Evolutionary conservation across 306 rosid genomes (phyloP).

Genomic region (Rosa multiflora): DNA sequence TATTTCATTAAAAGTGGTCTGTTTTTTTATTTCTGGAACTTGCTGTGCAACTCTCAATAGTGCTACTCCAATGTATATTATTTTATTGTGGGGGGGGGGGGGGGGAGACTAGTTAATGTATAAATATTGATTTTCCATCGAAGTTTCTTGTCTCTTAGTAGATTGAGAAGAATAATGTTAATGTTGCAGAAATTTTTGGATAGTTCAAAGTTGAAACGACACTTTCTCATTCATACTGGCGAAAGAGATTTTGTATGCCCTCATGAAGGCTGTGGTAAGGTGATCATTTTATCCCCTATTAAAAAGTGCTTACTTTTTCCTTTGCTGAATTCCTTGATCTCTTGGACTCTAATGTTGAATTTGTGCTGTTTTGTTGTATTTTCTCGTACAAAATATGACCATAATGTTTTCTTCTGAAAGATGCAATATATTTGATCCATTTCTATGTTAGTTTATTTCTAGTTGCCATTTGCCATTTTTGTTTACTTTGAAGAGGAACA

Average conservation of each 20-base stretch:
- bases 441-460: neutral
- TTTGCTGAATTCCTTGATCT: neutral
- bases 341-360: neutral
- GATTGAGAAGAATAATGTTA: slow-evolving; percentile 18
- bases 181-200: slow-evolving; percentile 93
- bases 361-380: neutral
- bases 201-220: slow-evolving; percentile 96
- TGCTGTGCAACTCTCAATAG: neutral
- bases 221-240: slow-evolving; percentile 92
- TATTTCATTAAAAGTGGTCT: neutral
- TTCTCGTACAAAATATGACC: neutral
- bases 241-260: slow-evolving; percentile 93
- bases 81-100: neutral
- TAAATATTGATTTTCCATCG: neutral
- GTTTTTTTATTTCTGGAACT: neutral
- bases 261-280: slow-evolving; percentile 99
- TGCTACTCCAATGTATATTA: neutral
- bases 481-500: neutral
- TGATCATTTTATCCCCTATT: slow-evolving; percentile 42
- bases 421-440: neutral
- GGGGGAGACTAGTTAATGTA: neutral
- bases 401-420: neutral
- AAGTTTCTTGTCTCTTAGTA: neutral
- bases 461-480: neutral
- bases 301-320: slow-evolving; percentile 9